Percentiles rank a stretch among this genome's conserved stretches.
phyloP scores from a whole-genome alignment of 768 basidiomycete species.

The Podaxis sp. region DNA sequence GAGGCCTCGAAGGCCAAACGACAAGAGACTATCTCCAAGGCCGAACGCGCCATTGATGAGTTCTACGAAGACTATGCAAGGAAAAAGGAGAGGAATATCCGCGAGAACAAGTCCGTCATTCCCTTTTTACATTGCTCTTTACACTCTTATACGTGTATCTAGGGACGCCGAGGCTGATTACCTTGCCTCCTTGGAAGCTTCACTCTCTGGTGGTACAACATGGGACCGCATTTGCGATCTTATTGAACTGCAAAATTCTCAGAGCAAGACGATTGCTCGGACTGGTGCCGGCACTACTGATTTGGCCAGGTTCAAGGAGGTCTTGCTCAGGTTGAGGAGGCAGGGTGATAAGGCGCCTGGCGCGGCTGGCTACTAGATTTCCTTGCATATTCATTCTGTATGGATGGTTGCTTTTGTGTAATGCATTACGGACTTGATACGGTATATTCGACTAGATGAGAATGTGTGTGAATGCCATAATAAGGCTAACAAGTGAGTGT shows the following conservation, averaged over 20 bases:
- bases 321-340: conserved; percentile 82
- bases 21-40: conserved; percentile 81
- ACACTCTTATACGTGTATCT: neutral
- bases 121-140: neutral
- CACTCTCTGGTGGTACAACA: conserved; percentile 86
- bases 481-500: neutral
- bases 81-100: conserved; percentile 88
- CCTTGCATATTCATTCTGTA: conserved; percentile 10
- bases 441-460: neutral
- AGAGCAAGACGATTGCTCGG: conserved; percentile 93
- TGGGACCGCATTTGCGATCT: conserved; percentile 92
- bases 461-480: neutral
- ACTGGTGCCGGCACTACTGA: conserved; percentile 88
- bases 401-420: conserved; percentile 9
- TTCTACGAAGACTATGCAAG: conserved; percentile 87
- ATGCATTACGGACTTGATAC: conserved; percentile 8
- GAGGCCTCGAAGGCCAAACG: conserved; percentile 74
- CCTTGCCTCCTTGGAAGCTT: conserved; percentile 66
- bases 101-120: conserved; percentile 83
- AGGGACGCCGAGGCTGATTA: conserved; percentile 90
- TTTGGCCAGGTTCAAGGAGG: conserved; percentile 87
- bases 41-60: conserved; percentile 84
- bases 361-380: conserved; percentile 80
- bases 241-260: conserved; percentile 91
- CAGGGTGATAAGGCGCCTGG: conserved; percentile 93